Conservation (phyloP, 768 basidiomycete species). For the Rhodotorula sphaerocarpa region DNA sequence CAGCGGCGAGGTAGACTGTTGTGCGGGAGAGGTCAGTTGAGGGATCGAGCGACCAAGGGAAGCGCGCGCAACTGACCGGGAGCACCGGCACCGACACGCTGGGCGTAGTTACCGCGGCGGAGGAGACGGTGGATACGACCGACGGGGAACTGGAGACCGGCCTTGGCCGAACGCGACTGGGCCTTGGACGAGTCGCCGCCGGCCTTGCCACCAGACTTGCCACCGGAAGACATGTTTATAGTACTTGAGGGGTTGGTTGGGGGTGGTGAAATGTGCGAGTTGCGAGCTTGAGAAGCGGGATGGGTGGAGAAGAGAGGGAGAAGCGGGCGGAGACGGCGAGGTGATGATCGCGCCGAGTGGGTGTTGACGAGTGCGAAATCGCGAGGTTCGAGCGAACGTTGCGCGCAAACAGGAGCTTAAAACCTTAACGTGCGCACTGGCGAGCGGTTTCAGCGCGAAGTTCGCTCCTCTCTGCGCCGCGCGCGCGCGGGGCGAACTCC, state of each 20-base stretch:
- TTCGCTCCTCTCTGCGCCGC: too few relatives aligned
- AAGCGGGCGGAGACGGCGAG: not conserved
- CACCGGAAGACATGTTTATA: slow-evolving; percentile 40
- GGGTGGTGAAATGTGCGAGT: not conserved
- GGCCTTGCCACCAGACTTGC: slow-evolving; percentile 42
- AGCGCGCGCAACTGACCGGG: slow-evolving; percentile 44
- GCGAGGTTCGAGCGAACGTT: not conserved
- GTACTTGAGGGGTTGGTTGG: slow-evolving; percentile 1
- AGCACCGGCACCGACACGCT: slow-evolving; percentile 62
- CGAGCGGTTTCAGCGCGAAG: not conserved
- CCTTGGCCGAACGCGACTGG: slow-evolving; percentile 59
- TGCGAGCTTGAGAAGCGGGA: not conserved
- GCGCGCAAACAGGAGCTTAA: too few relatives aligned
- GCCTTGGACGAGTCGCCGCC: slow-evolving; percentile 48
- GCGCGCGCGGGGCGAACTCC: too few relatives aligned
- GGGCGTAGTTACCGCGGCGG: slow-evolving; percentile 64
- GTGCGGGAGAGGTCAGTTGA: not conserved
- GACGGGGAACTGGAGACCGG: slow-evolving; percentile 60
- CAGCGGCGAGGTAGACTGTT: slow-evolving; percentile 70
- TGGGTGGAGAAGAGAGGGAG: not conserved
- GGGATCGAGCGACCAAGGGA: not conserved
- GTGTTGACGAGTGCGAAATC: not conserved
- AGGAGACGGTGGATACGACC: slow-evolving; percentile 71
- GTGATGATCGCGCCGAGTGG: too few relatives aligned
- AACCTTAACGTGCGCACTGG: too few relatives aligned